Evolutionary conservation across 2,329 filamentous ascomycete species (phyloP), one percentile per base, ranked within the genome.

Genomic region (Orbilia ellipsospora): DNA sequence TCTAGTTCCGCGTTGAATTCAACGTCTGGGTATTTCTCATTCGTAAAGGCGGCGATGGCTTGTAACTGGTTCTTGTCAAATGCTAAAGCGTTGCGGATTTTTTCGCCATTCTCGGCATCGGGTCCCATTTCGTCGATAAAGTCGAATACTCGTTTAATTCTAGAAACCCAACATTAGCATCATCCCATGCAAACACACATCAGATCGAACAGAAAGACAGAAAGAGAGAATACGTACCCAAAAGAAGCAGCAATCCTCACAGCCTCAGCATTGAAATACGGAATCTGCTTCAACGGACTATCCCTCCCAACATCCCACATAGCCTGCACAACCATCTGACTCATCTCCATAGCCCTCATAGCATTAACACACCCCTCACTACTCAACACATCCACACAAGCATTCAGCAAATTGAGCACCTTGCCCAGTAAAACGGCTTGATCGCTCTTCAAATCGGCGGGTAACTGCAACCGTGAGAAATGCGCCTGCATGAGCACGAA

Each of bases 91-190:
- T 92, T 90, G 78, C 98, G 87, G 36, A 99, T 86, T 36, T 87
- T 86, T 55, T 87, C 87, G 82, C 97, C 94, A 77, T 96, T 87
- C 48, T 91, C 85, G 82, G 97, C 94, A 1, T 93, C 90, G 1
- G 94, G 94, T 81, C 97, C 95, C 94, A 99, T 99, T 77, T 93
- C 92, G 79, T 98, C 94, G 91, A 98, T 97, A 84, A 99, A 98
- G 81, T 97, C 94, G 80, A 96, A 94, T 78, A 99, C 90, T 80
- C 98, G 94, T 80, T 93, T 94, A 85, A 99, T 91, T 77, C 89
- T 92, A 80, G 74, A 77, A 77, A 48, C 42, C 56, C 51, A 5
- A 78, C 82, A 54, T 64, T 74, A 60, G 62, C 36, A 50, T 57
- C 45, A 23, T 23, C 2, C 23, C 2, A 23, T 4, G 4, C 23